A percentile compares a stretch with the other conserved stretches of the same genome.
These are phyloP conservation scores for Paspalum notatum DNA, from an alignment of 176 grass and related monocot species.

Conservation along the genomic window DNA sequence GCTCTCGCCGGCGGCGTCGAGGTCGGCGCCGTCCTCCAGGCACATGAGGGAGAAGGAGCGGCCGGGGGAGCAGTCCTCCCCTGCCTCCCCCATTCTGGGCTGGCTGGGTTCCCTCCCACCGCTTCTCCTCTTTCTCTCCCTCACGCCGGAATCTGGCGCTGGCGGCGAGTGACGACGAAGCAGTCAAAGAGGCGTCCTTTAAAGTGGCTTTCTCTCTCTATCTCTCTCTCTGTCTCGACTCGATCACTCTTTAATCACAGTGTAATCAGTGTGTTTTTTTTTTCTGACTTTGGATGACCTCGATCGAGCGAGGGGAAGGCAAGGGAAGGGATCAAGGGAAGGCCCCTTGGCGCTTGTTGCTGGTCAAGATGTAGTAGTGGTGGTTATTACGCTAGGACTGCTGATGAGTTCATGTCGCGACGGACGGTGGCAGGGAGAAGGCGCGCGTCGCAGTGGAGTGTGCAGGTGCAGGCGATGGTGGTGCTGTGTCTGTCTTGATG, in stretches of 20 bases:
- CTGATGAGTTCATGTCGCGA: conserved; percentile 30
- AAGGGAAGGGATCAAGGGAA: too few species aligned
- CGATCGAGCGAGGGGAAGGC: too few species aligned
- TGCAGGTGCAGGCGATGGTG: background rate
- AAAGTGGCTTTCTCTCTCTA: conserved; percentile 10
- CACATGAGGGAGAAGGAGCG: conserved; percentile 75
- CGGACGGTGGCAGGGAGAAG: background rate
- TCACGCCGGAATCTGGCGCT: background rate
- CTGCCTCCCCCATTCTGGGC: conserved; percentile 42
- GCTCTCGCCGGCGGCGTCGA: conserved; percentile 33
- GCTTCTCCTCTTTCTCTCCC: too few species aligned
- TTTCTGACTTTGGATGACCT: too few species aligned
- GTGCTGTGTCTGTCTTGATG: background rate
- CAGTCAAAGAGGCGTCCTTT: conserved; percentile 25
- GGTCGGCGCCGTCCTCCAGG: conserved; percentile 64
- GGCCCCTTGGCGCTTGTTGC: background rate
- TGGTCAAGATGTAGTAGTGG: conserved; percentile 37
- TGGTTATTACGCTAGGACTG: conserved; percentile 21
- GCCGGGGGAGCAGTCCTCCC: conserved; percentile 36
- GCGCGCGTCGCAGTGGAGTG: background rate
- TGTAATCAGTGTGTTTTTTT: too few species aligned
- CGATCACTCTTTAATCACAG: too few species aligned
- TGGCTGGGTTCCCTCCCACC: too few species aligned
- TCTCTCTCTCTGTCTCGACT: background rate
- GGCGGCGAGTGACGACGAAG: background rate